phyloP scores from a whole-genome alignment of 495 filamentous ascomycete species.

The Aeminium ludgeri region DNA sequence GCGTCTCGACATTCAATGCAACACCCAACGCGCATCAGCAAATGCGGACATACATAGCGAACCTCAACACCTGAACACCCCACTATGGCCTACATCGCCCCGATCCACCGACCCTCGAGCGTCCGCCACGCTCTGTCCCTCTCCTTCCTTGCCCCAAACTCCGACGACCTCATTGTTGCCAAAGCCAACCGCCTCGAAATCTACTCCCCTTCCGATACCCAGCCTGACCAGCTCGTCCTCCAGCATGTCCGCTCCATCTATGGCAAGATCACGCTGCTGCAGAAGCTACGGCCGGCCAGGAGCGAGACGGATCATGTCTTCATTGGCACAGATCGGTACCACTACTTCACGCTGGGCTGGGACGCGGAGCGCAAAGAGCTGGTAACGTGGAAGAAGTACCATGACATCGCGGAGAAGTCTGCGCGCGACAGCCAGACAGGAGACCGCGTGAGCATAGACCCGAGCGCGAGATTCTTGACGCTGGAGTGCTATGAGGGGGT shows the following conservation, averaged over 20 bases:
- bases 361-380: constrained; percentile 43
- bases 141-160: constrained; percentile 50
- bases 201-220: constrained; percentile 35
- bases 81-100: constrained; percentile 81
- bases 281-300: constrained; percentile 58
- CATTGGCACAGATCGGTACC: constrained; percentile 73
- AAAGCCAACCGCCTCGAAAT: constrained; percentile 89
- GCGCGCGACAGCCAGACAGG: constrained; percentile 61
- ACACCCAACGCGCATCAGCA: too few relatives aligned
- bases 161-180: constrained; percentile 70
- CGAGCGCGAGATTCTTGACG: constrained; percentile 61
- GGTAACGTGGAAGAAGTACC: constrained; percentile 49
- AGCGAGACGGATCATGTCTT: constrained; percentile 74
- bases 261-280: constrained; percentile 71
- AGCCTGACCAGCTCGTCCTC: constrained; percentile 42
- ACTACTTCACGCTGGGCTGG: constrained; percentile 83
- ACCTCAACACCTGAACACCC: too few relatives aligned
- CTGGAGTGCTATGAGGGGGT: constrained; percentile 82
- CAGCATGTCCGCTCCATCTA: constrained; percentile 51
- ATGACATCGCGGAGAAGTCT: constrained; percentile 61
- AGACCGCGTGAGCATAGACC: constrained; percentile 67
- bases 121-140: constrained; percentile 74
- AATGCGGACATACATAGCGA: too few relatives aligned
- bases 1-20: too few relatives aligned
- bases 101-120: constrained; percentile 81